Conservation (phyloP, 1,284 basidiomycete species). For the Cryptococcus sp. region DNA sequence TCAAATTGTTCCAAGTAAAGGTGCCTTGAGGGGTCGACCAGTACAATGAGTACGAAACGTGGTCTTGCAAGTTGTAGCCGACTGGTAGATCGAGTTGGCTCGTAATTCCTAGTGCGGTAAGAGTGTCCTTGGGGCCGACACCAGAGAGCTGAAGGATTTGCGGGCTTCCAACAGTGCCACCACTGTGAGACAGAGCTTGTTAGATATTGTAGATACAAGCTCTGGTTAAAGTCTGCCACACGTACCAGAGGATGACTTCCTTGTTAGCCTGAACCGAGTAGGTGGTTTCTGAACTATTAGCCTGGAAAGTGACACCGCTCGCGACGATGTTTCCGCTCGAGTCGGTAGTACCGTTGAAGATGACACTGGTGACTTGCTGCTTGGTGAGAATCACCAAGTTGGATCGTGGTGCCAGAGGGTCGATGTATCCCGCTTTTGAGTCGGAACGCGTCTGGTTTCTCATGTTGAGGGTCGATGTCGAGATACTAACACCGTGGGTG, state of each 20-base stretch:
- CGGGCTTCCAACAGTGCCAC: slow-evolving; percentile 66
- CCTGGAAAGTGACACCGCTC: slow-evolving; percentile 62
- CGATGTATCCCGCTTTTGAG: slow-evolving; percentile 68
- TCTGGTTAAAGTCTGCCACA: not conserved
- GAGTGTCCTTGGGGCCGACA: slow-evolving; percentile 64
- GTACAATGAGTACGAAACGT: slow-evolving; percentile 56
- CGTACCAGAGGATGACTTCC: slow-evolving; percentile 56
- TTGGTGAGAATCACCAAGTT: slow-evolving; percentile 65
- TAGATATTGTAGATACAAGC: not conserved
- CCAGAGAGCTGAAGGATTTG: slow-evolving; percentile 71
- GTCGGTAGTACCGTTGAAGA: slow-evolving; percentile 60
- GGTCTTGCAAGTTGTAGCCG: slow-evolving; percentile 74
- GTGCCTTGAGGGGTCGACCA: slow-evolving; percentile 40
- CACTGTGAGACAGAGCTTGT: slow-evolving; percentile 30
- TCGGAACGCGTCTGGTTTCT: slow-evolving; percentile 67
- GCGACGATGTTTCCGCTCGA: slow-evolving; percentile 57
- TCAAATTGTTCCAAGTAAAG: slow-evolving; percentile 46
- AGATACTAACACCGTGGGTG: slow-evolving; percentile 54
- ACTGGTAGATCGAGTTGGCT: slow-evolving; percentile 63
- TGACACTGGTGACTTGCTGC: slow-evolving; percentile 64
- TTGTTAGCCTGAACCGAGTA: slow-evolving; percentile 58
- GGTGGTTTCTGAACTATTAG: slow-evolving; percentile 39
- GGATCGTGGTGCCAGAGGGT: slow-evolving; percentile 60
- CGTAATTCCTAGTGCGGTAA: slow-evolving; percentile 59
- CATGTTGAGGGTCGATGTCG: slow-evolving; percentile 66